phyloP scores from a whole-genome alignment of 257 asterid species.

The Sherardia arvensis region DNA sequence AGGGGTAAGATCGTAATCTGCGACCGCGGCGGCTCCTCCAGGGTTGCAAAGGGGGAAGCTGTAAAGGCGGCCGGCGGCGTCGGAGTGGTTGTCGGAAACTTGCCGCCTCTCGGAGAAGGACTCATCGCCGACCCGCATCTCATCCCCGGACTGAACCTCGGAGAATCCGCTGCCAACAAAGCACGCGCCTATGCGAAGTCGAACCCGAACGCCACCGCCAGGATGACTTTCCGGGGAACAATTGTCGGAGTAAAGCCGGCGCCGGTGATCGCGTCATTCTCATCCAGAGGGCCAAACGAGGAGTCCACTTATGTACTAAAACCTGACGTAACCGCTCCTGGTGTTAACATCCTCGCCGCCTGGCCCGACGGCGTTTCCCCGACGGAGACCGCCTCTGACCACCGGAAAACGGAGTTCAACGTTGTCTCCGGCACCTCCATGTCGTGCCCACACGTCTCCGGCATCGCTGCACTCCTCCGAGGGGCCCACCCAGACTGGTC shows the following conservation, averaged over 20 bases:
- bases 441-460: conserved; percentile 92
- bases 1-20: conserved; percentile 75
- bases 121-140: conserved; percentile 65
- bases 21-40: conserved; percentile 61
- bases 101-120: conserved; percentile 78
- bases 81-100: conserved; percentile 68
- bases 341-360: conserved; percentile 81
- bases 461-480: conserved; percentile 70
- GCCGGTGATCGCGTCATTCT: conserved; percentile 82
- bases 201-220: conserved; percentile 41
- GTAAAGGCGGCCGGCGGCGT: conserved; percentile 62
- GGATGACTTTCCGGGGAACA: conserved; percentile 56
- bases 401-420: conserved; percentile 52
- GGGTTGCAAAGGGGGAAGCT: conserved; percentile 61
- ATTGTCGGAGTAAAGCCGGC: conserved; percentile 59
- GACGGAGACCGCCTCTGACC: conserved; percentile 42
- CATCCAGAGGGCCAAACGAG: conserved; percentile 64
- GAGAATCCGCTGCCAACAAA: conserved; percentile 35
- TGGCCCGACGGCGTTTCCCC: conserved; percentile 76
- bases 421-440: conserved; percentile 78
- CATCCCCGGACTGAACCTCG: conserved; percentile 54
- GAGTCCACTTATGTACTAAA: conserved; percentile 44
- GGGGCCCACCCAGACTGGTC: conserved; percentile 95
- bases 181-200: conserved; percentile 46
- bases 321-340: conserved; percentile 86